Conservation (phyloP, 805 yeast species). For the Kodamaea sagamina region DNA sequence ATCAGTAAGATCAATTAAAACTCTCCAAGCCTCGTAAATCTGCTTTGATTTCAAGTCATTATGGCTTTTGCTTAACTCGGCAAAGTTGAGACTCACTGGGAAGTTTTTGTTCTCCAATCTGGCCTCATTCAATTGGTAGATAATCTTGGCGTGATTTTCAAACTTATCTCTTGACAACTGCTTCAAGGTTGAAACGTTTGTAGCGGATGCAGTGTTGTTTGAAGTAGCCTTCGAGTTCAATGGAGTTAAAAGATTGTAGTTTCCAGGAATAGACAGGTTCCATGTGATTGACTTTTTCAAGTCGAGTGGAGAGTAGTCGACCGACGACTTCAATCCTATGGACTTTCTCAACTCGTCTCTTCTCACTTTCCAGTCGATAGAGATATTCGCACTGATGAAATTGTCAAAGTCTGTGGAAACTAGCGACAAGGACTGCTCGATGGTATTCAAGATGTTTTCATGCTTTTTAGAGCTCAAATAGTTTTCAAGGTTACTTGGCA, state of each 20-base stretch:
- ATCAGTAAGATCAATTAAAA: constrained; percentile 52
- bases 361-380: constrained; percentile 82
- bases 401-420: constrained; percentile 84
- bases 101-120: constrained; percentile 55
- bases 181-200: constrained; percentile 25
- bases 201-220: constrained; percentile 4
- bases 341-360: constrained; percentile 72
- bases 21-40: constrained; percentile 71
- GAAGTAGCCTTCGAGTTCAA: constrained; percentile 19
- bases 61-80: constrained; percentile 57
- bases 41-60: constrained; percentile 69
- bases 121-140: constrained; percentile 69
- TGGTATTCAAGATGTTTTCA: constrained; percentile 77
- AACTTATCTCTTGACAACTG: constrained; percentile 55
- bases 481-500: constrained; percentile 49
- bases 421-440: constrained; percentile 71
- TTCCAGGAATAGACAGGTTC: constrained; percentile 37
- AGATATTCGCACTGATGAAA: constrained; percentile 68
- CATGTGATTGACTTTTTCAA: constrained; percentile 32
- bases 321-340: constrained; percentile 47
- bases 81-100: constrained; percentile 60
- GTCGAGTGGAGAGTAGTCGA: constrained; percentile 11
- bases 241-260: constrained; percentile 37
- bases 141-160: constrained; percentile 71
- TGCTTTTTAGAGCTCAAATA: constrained; percentile 73